Evolutionary conservation across 306 rosid species (phyloP).

Genomic region (Crataegus laevigata): DNA sequence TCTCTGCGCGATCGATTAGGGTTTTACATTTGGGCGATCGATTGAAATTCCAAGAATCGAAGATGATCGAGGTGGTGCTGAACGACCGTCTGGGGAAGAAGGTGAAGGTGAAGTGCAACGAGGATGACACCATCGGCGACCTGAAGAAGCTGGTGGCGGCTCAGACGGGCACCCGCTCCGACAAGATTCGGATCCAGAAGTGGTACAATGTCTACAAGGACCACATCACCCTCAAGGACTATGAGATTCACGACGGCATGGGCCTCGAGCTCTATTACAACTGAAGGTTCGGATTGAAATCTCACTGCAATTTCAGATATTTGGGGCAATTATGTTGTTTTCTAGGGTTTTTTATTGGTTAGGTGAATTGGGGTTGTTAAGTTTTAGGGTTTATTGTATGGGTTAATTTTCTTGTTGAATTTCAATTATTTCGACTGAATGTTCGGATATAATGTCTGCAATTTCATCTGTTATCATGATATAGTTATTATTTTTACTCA

Average conservation of each 20-base stretch:
- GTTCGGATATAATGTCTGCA: too few relatives aligned
- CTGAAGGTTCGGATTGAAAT: not conserved
- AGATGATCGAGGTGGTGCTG: slow-evolving; percentile 91
- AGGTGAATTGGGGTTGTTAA: not conserved
- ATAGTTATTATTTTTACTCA: not conserved
- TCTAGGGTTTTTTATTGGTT: not conserved
- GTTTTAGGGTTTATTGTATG: too few relatives aligned
- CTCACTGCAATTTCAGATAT: not conserved
- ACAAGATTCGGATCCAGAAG: slow-evolving; percentile 76
- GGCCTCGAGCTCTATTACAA: slow-evolving; percentile 96
- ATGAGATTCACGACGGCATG: slow-evolving; percentile 92
- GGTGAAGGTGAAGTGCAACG: slow-evolving; percentile 90
- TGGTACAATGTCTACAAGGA: slow-evolving; percentile 84
- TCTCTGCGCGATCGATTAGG: not conserved
- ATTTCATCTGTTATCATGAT: too few relatives aligned
- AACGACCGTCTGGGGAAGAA: slow-evolving; percentile 92
- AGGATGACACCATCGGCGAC: slow-evolving; percentile 86
- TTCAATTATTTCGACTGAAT: too few relatives aligned
- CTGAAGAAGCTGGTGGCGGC: slow-evolving; percentile 93
- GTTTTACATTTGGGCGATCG: not conserved
- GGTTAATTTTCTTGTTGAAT: too few relatives aligned
- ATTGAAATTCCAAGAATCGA: slow-evolving; percentile 7
- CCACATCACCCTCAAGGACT: slow-evolving; percentile 85
- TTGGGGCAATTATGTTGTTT: too few relatives aligned
- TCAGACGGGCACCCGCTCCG: slow-evolving; percentile 80